These are phyloP conservation scores for Gloeopeniophorella convolvens DNA, from an alignment of 768 basidiomycete species.

Conservation along the genomic window DNA sequence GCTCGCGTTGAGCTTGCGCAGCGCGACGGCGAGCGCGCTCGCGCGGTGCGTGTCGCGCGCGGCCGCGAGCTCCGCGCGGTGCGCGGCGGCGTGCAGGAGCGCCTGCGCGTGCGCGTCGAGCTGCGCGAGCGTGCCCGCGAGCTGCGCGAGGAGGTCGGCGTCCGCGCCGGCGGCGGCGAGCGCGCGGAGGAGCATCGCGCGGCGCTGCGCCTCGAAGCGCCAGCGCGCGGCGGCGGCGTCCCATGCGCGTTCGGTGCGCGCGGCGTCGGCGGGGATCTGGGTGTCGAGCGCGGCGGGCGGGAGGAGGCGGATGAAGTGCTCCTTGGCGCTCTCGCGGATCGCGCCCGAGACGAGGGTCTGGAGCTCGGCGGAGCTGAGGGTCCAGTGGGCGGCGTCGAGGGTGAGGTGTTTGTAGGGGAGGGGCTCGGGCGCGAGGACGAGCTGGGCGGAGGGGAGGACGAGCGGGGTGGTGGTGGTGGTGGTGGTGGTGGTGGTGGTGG, in stretches of 20 bases:
- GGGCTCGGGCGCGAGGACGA: constrained; percentile 11
- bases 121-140: constrained; percentile 9
- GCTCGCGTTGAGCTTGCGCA: constrained; percentile 74
- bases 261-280: constrained; percentile 2
- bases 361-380: constrained; percentile 19
- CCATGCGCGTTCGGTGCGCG: constrained; percentile 6
- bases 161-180: constrained; percentile 19
- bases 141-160: constrained; percentile 13
- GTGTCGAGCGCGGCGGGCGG: constrained; percentile 7
- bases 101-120: constrained; percentile 31
- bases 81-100: constrained; percentile 53
- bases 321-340: constrained; percentile 21
- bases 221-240: constrained; percentile 13
- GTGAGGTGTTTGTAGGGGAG: constrained; percentile 19
- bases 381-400: constrained; percentile 22
- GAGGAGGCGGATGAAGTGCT: constrained; percentile 21
- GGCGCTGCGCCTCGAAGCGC: constrained; percentile 20
- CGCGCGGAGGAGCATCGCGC: constrained; percentile 17
- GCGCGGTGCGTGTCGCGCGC: constrained; percentile 62
- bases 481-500: not conserved
- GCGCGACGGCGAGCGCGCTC: constrained; percentile 69
- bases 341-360: constrained; percentile 19
- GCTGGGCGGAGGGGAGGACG: constrained; percentile 5
- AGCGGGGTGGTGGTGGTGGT: not conserved
- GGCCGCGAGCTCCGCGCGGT: constrained; percentile 53